Base-by-base conservation (phyloP, 768 basidiomycete genomes). In the Naganishia vaughanmartiniae region DNA sequence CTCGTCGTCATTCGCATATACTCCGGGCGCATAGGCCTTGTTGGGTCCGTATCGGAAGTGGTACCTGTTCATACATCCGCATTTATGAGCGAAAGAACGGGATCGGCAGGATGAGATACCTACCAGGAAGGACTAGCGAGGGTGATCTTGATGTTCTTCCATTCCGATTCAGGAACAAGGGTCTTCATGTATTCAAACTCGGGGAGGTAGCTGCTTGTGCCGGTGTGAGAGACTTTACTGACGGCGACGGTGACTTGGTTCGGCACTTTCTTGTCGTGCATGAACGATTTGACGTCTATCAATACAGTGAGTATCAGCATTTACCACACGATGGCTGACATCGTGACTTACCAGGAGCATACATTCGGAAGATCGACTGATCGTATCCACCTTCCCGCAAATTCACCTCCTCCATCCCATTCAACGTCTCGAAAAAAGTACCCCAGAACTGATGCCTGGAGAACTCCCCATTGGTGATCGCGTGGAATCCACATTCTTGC, bases 81-180 rank as follows among this genome's bases (percentile, higher is more conserved):
- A 45, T 51, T 3, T 26, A n/a, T 45, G 28, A 45, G 39, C 24
- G 24, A 14, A 36, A 58, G 57, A 19, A 15, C 39, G 60, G 6
- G 12, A 45, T 17, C 12, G 6, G 36, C 3, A 26, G 26, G 3
- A 17, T 24, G 2, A 46, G 1, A 26, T 4, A 11, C 60, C 28
- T 26, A 63, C 67, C 67, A 68, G 26, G 54, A 56, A 3, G 89
- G 89, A 0, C 89, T 86, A 70, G 87, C 88, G 79, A 89, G 83
- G 17, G 88, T 90, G 70, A 90, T 75, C 78, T 92, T 91, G 79
- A 90, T 85, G 75, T 84, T 83, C 75, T 84, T 84, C 70, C 89
- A 86, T 74, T 89, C 88, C 86, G 87, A 84, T 10, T 85, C 83
- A 21, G 85, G 76, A 30, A 89, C 87, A 24, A 88, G 75, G 9